These are phyloP conservation scores for Mycena sp. DNA, from an alignment of 1,284 basidiomycete species.

Conservation along the genomic window DNA sequence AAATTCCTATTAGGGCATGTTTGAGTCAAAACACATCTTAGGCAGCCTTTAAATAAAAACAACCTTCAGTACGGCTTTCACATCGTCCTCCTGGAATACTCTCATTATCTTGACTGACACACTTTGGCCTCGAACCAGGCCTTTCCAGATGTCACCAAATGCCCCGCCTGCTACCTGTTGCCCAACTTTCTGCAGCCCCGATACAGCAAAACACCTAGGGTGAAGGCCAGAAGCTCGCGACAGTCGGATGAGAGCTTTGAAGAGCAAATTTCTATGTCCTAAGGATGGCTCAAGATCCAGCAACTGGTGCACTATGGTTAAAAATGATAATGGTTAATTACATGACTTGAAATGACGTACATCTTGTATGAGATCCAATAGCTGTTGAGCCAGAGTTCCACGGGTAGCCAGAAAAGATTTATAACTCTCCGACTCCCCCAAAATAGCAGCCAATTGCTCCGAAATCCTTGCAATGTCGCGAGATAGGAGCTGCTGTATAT, in stretches of 20 bases:
- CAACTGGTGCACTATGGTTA: not conserved
- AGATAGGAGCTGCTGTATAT: too few relatives aligned
- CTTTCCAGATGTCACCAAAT: not conserved
- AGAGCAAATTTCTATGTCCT: not conserved
- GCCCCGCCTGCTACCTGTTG: not conserved
- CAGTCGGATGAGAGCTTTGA: not conserved
- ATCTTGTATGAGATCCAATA: not conserved
- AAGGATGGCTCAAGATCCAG: not conserved
- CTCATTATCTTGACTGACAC: not conserved
- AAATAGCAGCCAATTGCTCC: not conserved
- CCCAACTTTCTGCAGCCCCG: not conserved
- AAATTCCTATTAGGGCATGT: conserved; percentile 21
- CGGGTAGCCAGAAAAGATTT: not conserved
- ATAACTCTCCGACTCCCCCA: not conserved
- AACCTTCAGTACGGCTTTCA: not conserved
- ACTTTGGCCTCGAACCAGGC: not conserved
- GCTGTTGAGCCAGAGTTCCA: not conserved
- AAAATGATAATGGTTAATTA: not conserved
- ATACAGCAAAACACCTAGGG: not conserved
- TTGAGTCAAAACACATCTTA: not conserved
- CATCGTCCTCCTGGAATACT: not conserved
- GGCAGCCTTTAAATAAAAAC: too few relatives aligned
- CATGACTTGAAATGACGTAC: not conserved
- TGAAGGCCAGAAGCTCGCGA: not conserved
- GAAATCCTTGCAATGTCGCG: too few relatives aligned